Conservation (phyloP, 139 green algal species). For the Closterium sp. region DNA sequence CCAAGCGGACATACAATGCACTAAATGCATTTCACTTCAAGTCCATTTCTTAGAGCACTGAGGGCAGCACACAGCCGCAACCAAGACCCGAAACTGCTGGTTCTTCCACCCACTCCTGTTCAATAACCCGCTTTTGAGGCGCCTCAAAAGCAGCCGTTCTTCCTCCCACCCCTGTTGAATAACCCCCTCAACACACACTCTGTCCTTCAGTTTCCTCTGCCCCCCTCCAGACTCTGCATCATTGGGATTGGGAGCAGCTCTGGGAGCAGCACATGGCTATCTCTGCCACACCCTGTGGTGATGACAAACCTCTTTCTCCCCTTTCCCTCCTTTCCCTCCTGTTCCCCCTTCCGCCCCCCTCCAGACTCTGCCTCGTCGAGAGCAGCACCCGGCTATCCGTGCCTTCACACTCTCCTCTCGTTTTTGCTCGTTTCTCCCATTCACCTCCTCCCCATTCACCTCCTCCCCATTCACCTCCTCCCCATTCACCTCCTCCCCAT, state of each 20-base stretch:
- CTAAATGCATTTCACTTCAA: too few relatives aligned
- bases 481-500: not conserved
- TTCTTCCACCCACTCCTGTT: too few relatives aligned
- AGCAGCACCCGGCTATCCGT: not conserved
- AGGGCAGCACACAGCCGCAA: not conserved
- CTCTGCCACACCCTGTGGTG: not conserved
- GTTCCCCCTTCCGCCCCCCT: not conserved
- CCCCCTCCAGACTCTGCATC: too few relatives aligned
- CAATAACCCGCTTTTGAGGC: too few relatives aligned
- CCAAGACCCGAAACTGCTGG: too few relatives aligned
- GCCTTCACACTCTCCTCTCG: not conserved
- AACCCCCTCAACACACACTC: too few relatives aligned
- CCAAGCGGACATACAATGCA: too few relatives aligned
- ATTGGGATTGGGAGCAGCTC: not conserved
- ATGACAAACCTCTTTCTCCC: not conserved
- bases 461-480: not conserved
- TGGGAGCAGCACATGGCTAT: not conserved
- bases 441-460: not conserved
- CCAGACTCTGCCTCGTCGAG: not conserved
- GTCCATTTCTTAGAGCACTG: not conserved
- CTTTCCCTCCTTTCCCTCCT: not conserved
- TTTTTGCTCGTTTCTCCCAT: not conserved
- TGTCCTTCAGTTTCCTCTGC: too few relatives aligned
- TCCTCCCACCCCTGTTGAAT: too few relatives aligned
- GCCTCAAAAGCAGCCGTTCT: too few relatives aligned